phyloP scores from a whole-genome alignment of 306 rosid genomes.

The Dryas alaskensis region DNA sequence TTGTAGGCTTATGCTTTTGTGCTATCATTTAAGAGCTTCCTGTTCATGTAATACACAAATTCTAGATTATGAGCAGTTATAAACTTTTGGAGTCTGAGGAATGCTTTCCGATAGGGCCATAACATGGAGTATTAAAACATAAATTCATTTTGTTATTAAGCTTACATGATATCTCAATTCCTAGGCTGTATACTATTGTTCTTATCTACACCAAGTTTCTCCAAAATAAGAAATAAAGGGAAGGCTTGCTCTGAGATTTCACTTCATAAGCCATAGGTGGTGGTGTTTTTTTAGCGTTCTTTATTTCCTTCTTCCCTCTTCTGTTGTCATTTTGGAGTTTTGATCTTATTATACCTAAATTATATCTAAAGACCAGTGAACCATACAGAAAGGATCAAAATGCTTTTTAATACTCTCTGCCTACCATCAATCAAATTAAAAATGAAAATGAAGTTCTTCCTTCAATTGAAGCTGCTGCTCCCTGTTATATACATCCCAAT shows the following conservation, averaged over 20 bases:
- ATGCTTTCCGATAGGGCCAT: background rate
- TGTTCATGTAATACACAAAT: background rate
- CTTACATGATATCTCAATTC: background rate
- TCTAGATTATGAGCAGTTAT: background rate
- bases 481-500: background rate
- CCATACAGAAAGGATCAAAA: background rate
- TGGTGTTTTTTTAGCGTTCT: background rate
- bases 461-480: background rate
- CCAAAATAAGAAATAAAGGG: background rate
- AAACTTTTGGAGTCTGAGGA: background rate
- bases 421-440: background rate
- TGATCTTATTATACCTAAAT: background rate
- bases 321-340: background rate
- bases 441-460: background rate
- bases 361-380: background rate
- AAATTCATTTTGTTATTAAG: background rate
- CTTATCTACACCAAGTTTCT: too few relatives aligned
- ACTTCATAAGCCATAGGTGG: background rate
- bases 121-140: background rate
- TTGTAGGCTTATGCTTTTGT: background rate
- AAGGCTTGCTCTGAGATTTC: background rate
- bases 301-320: background rate
- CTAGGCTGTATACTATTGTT: background rate
- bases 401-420: background rate
- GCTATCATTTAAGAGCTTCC: slow-evolving; percentile 1